Percentiles rank a stretch among this genome's conserved stretches.
Conservation (phyloP, 2,329 filamentous ascomycete species). For the Leptodontidium sp. region DNA sequence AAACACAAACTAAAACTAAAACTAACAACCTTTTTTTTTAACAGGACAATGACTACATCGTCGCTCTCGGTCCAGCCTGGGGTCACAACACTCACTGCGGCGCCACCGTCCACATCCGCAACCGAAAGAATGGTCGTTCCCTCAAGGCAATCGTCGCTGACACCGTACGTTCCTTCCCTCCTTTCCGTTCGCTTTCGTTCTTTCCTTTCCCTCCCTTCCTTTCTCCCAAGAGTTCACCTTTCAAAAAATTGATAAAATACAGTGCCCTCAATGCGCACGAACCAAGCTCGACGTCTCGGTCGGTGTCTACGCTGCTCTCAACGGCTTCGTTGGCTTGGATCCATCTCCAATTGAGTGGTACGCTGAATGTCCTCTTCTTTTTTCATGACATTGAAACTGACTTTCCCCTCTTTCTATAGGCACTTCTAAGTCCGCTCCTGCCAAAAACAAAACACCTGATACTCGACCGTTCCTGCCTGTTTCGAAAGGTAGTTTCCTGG, state of each 20-base stretch:
- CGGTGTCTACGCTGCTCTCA: slow-evolving; percentile 1
- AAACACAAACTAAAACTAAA: background rate
- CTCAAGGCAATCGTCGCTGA: slow-evolving; percentile 4
- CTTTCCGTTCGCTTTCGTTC: too few relatives aligned
- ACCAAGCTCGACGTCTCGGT: slow-evolving; percentile 10
- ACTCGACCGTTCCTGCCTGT: background rate
- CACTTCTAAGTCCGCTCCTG: background rate
- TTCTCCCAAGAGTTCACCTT: background rate
- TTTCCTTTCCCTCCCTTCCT: too few relatives aligned
- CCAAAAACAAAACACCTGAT: background rate
- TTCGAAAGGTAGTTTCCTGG: background rate
- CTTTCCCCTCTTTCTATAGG: background rate
- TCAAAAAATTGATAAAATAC: background rate
- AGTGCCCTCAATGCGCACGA: background rate
- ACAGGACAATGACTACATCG: slow-evolving; percentile 14
- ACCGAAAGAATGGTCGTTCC: background rate
- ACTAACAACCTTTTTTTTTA: too few relatives aligned
- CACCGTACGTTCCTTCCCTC: background rate
- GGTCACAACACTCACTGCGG: slow-evolving; percentile 18
- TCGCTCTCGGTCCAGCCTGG: slow-evolving; percentile 14
- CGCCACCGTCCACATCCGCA: background rate
- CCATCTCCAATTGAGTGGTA: slow-evolving; percentile 13
- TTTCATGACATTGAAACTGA: background rate
- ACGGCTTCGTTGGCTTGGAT: background rate
- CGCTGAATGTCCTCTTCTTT: background rate